These are phyloP conservation scores for Larix sibirica DNA, from an alignment of 83 land plant species.

Conservation along the genomic window DNA sequence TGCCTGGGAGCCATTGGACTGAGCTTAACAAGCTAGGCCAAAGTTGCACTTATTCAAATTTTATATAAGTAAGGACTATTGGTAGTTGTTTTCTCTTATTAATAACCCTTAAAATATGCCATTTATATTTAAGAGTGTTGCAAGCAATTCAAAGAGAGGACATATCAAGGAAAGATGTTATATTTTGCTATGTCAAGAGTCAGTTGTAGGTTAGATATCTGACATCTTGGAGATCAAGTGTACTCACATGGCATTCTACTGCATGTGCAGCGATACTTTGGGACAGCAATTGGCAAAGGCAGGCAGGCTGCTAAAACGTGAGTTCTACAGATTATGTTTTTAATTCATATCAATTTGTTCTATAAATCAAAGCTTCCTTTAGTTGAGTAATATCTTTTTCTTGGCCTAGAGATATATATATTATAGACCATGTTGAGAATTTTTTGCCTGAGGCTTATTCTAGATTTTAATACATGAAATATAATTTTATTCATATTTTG, in stretches of 20 bases:
- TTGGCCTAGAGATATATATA: background rate
- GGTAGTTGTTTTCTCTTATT: too few species aligned
- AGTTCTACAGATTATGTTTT: slow-evolving; percentile 8
- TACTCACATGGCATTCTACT: slow-evolving; percentile 2
- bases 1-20: too few species aligned
- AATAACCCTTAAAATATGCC: too few species aligned
- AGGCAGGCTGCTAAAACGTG: slow-evolving; percentile 99
- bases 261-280: slow-evolving; percentile 85
- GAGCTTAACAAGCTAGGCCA: too few species aligned
- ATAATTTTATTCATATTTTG: background rate
- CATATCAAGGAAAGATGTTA: too few species aligned
- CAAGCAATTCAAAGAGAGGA: too few species aligned
- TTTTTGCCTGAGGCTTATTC: background rate
- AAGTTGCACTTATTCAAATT: too few species aligned
- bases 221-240: background rate
- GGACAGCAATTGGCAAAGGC: slow-evolving; percentile 98
- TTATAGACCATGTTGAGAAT: background rate
- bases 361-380: background rate
- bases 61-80: too few species aligned
- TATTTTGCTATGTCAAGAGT: too few species aligned
- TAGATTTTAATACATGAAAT: background rate
- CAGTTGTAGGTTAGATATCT: background rate
- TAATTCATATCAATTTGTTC: background rate
- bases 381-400: background rate
- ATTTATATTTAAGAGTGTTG: too few species aligned